phyloP scores from a whole-genome alignment of 768 basidiomycete genomes.

The Myochromella boudieri region DNA sequence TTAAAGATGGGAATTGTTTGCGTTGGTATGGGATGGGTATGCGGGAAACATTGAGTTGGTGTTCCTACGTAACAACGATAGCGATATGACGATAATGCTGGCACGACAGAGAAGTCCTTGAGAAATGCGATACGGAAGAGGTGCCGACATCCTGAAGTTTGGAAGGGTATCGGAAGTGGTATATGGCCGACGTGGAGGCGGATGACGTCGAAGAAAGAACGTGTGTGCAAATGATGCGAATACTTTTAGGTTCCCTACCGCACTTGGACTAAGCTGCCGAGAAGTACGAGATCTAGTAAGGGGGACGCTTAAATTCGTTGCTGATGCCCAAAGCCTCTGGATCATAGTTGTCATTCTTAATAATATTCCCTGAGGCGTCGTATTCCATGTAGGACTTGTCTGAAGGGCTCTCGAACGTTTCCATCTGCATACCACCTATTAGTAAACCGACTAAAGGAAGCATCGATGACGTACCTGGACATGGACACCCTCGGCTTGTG shows the following conservation, averaged over 20 bases:
- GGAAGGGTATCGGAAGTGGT: conserved; percentile 7
- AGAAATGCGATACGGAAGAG: background rate
- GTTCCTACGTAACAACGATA: background rate
- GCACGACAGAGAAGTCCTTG: background rate
- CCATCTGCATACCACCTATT: conserved; percentile 47
- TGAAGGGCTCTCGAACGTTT: conserved; percentile 53
- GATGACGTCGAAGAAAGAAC: conserved; percentile 1
- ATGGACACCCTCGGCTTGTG: conserved; percentile 51
- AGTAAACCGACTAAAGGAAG: background rate
- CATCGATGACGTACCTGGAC: conserved; percentile 46
- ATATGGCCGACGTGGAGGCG: conserved; percentile 5
- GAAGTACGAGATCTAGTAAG: conserved; percentile 30
- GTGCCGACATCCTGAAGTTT: background rate
- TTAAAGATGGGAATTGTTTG: too few relatives aligned
- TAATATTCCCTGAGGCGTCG: conserved; percentile 55
- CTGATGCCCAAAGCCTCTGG: conserved; percentile 58
- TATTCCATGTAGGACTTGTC: conserved; percentile 49
- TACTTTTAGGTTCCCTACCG: conserved; percentile 7
- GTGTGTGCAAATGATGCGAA: conserved; percentile 3
- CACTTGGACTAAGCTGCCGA: conserved; percentile 4
- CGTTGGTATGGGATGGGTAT: too few relatives aligned
- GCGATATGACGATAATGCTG: background rate
- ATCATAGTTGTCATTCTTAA: conserved; percentile 48
- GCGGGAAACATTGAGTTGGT: background rate
- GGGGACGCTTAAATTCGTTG: conserved; percentile 65